These are phyloP conservation scores for Fragilaria radians DNA, from an alignment of 108 stramenopile genomes.

Conservation along the genomic window DNA sequence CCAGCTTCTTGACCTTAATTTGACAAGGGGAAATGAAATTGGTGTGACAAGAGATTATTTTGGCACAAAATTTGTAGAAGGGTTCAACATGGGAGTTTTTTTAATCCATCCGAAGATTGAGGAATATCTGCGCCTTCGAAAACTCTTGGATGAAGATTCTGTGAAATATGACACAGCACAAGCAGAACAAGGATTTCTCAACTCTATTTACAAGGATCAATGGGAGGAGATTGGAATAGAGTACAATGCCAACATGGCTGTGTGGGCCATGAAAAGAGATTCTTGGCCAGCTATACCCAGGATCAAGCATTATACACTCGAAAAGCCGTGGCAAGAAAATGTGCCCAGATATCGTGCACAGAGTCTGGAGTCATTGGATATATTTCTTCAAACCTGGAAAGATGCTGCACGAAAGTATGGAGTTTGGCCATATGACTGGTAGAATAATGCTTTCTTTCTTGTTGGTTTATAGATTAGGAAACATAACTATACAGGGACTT, in stretches of 20 bases:
- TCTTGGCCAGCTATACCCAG: neutral
- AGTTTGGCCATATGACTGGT: no score
- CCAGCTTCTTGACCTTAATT: neutral
- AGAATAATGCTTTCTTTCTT: no score
- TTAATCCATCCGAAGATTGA: neutral
- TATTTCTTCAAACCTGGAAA: no score
- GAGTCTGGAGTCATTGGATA: no score
- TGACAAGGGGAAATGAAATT: neutral
- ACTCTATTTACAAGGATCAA: neutral
- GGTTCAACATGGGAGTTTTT: neutral
- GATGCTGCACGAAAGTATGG: no score
- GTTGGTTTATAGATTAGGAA: no score
- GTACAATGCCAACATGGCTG: neutral
- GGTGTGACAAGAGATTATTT: neutral
- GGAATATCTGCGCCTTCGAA: neutral
- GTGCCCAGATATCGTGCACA: no score
- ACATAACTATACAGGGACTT: no score
- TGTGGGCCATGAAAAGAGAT: neutral
- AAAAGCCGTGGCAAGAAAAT: neutral
- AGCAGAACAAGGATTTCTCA: neutral
- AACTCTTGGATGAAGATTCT: neutral
- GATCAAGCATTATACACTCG: neutral
- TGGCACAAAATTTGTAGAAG: neutral
- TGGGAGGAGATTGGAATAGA: neutral
- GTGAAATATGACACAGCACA: neutral